These are phyloP conservation scores for Asparagopsis taxiformis DNA, from an alignment of 31 red algal genomes.

Conservation along the genomic window DNA sequence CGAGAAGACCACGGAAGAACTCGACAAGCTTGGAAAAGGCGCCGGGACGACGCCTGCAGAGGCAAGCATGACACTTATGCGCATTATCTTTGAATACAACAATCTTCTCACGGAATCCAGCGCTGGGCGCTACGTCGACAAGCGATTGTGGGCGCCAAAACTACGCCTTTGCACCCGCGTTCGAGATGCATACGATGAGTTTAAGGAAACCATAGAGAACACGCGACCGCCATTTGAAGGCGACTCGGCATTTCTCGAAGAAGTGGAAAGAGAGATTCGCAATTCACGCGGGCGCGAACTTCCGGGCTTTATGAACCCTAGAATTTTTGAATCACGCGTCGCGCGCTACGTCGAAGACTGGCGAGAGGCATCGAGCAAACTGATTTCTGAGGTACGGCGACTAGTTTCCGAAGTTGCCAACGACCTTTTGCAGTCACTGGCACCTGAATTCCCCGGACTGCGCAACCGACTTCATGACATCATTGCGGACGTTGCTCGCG, in stretches of 20 bases:
- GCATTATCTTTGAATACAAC: slow-evolving; percentile 65
- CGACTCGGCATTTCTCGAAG: slow-evolving; percentile 44
- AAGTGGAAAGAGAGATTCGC: slow-evolving; percentile 54
- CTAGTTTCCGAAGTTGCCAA: slow-evolving; percentile 27
- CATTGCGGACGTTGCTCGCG: slow-evolving; percentile 13
- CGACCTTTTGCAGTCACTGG: slow-evolving; percentile 25
- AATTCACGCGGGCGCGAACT: slow-evolving; percentile 52
- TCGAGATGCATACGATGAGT: slow-evolving; percentile 47
- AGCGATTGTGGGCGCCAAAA: slow-evolving; percentile 49
- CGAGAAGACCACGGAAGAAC: slow-evolving; percentile 56
- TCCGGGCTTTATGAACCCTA: slow-evolving; percentile 58
- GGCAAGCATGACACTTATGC: slow-evolving; percentile 66
- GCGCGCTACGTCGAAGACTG: slow-evolving; percentile 52
- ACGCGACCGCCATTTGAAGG: slow-evolving; percentile 63
- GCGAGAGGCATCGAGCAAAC: slow-evolving; percentile 38
- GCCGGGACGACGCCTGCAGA: slow-evolving; percentile 48
- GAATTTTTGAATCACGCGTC: slow-evolving; percentile 50
- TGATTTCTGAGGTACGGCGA: slow-evolving; percentile 22
- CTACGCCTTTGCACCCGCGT: slow-evolving; percentile 63
- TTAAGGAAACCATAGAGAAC: slow-evolving; percentile 33
- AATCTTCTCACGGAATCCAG: slow-evolving; percentile 48
- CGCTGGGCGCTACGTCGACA: slow-evolving; percentile 59
- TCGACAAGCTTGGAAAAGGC: slow-evolving; percentile 59
- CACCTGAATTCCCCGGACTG: slow-evolving; percentile 47
- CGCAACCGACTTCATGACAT: slow-evolving; percentile 49